Base-by-base conservation (phyloP, 2,329 filamentous ascomycete species). In the Ceratocystis eucalypticola region DNA sequence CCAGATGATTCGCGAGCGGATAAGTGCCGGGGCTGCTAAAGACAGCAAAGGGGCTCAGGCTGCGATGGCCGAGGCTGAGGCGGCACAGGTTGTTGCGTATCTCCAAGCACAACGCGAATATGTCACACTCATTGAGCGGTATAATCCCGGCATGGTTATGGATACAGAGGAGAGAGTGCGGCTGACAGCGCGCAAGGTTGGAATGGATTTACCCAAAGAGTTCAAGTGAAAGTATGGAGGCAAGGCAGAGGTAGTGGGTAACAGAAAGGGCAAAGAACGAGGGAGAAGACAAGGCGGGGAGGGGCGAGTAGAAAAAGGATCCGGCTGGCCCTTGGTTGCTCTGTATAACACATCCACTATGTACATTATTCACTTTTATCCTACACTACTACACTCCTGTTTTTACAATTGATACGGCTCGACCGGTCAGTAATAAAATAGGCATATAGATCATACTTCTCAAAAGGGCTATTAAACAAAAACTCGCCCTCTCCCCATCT, bases 121-220 rank as follows among this genome's bases (percentile, higher is more conserved):
- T 75, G 82, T 84, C 30, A 87, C 84, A 17, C 78, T 97, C 55
- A 75, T 97, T 46, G 92, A 96, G 77, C 82, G 92, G 71, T 97
- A 99, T 77, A 97, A 97, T 75, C 91, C 91, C 0, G 91, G 92
- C 20, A 90, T 95, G 85, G 84, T 84, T 70, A 89, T 96, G 87
- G 85, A 88, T 70, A 87, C 86, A 74, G 86, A 95, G 76, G 92
- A 97, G 78, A 82, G 89, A 68, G 86, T 96, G 53, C 79, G 90
- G 67, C 78, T 96, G 78, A 88, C 89, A 65, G 94, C 94, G 7
- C 80, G 91, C 76, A 84, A 89, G 73, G 91, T 97, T 50, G 94
- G 93, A 20, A 91, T 96, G 88, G 83, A 96, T 76, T 74, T 97
- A 76, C 93, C 93, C 0, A 75, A 83, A 41, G 85, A 89, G 76